Conservation (phyloP, 495 filamentous ascomycete species). For the Astrothelium subdiscretum region DNA sequence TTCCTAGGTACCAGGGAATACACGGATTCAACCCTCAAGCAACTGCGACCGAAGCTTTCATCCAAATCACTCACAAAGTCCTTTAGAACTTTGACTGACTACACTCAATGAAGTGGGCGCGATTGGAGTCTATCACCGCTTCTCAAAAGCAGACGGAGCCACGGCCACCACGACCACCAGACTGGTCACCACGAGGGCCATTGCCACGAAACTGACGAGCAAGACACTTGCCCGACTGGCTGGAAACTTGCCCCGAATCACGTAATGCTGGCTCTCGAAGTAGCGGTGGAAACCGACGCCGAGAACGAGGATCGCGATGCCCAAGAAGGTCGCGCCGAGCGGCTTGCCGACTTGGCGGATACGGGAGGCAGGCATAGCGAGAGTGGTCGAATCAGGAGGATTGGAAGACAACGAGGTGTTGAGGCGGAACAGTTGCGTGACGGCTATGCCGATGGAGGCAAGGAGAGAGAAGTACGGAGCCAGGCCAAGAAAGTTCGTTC, state of each 20-base stretch:
- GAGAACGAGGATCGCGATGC: slow-evolving; percentile 75
- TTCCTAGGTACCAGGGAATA: too few species aligned
- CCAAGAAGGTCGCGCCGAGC: slow-evolving; percentile 85
- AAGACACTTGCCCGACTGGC: slow-evolving; percentile 81
- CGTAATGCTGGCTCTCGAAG: slow-evolving; percentile 66
- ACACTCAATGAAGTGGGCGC: too few species aligned
- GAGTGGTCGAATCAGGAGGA: not conserved
- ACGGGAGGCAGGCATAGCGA: not conserved
- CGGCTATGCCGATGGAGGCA: slow-evolving; percentile 88
- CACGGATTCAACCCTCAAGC: too few species aligned
- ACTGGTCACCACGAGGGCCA: slow-evolving; percentile 28
- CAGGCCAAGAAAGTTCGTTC: slow-evolving; percentile 96
- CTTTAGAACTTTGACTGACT: too few species aligned
- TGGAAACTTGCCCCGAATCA: slow-evolving; percentile 86
- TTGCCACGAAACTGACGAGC: slow-evolving; percentile 52
- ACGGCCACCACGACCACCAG: slow-evolving; percentile 31
- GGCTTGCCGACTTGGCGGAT: slow-evolving; percentile 81
- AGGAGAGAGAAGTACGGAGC: slow-evolving; percentile 89
- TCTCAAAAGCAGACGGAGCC: slow-evolving; percentile 27
- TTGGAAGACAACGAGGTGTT: slow-evolving; percentile 49
- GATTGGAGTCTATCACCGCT: too few species aligned
- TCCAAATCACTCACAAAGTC: too few species aligned
- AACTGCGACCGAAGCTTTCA: too few species aligned
- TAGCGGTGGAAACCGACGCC: slow-evolving; percentile 67
- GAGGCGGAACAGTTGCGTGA: slow-evolving; percentile 92